Base-by-base conservation (phyloP, 805 yeast species). In the Metschnikowia shivogae region DNA sequence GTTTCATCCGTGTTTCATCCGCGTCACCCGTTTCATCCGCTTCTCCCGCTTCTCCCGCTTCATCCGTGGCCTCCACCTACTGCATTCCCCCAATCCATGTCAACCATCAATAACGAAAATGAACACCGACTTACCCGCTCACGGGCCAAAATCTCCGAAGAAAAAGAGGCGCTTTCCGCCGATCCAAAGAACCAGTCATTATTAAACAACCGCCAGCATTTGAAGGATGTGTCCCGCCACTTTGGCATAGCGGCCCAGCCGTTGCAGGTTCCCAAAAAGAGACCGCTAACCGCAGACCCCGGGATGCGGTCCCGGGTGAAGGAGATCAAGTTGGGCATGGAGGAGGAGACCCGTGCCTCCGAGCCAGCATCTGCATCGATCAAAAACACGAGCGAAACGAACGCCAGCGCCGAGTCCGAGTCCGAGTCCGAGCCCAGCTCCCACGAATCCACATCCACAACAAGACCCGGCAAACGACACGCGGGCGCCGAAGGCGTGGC, bases 221-320 rank as follows among this genome's bases (percentile, higher is more conserved):
- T 70, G 43, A 70, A 67, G 22, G 74, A 70, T 48, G 67, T 70
- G 5, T 66, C 74, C 38, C 63, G 64, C 45, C 72, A 67, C 37
- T 64, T 60, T 42, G 70, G 65, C 17, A 47, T 53, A 28, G 33
- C 50, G 24, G 26, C 38, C 6, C 45, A 31, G 34, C 47, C 43
- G n/a, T 39, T 39, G 20, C 34, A 19, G 20, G 42, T 44, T 7
- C 28, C 54, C 17, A 55, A 54, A 29, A 63, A 69, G 47, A 59
- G 64, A 31, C 68, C 73, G 1, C 54, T 69, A 43, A 50, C 47
- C 13, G 70, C 68, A 8, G 70, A 64, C 7, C 69, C 72, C 6
- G 52, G 62, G 45, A 29, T 32, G 34, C 27, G 32, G n/a, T 34
- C 44, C 9, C 28, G 38, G 8, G 37, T 45, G 9, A 40, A 48